A percentile compares a stretch with the other conserved stretches of the same genome.
Conservation (phyloP, 495 filamentous ascomycete genomes). For the Aspergillus campestris region DNA sequence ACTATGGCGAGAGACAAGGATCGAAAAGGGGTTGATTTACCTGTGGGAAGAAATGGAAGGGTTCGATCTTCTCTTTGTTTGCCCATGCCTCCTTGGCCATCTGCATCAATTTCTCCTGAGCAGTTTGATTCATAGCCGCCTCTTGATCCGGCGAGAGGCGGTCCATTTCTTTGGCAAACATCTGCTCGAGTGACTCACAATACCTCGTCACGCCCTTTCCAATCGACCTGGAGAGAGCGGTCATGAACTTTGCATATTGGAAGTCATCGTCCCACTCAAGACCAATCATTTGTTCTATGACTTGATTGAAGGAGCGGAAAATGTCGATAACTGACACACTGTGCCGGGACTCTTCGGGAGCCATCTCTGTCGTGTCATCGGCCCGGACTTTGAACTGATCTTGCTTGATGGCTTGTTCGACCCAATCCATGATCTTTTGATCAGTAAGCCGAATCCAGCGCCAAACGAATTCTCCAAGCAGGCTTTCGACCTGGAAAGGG, state of each 20-base stretch:
- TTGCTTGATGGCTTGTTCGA: slow-evolving; percentile 82
- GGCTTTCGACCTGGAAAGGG: slow-evolving; percentile 74
- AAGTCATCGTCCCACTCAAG: slow-evolving; percentile 90
- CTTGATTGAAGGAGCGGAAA: slow-evolving; percentile 87
- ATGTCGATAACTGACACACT: slow-evolving; percentile 91
- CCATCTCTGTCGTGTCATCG: slow-evolving; percentile 47
- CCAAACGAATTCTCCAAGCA: slow-evolving; percentile 90
- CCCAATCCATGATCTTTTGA: slow-evolving; percentile 68
- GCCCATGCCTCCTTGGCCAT: slow-evolving; percentile 94
- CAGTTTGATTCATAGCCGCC: slow-evolving; percentile 62
- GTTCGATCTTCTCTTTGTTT: slow-evolving; percentile 88
- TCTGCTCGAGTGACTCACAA: slow-evolving; percentile 82
- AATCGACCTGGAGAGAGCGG: slow-evolving; percentile 80
- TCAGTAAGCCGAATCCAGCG: slow-evolving; percentile 83
- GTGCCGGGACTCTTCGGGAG: slow-evolving; percentile 77
- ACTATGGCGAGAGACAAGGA: not conserved
- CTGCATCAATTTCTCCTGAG: slow-evolving; percentile 86
- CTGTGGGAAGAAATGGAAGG: slow-evolving; percentile 95
- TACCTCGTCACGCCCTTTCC: slow-evolving; percentile 77
- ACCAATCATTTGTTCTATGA: slow-evolving; percentile 72
- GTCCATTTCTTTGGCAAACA: slow-evolving; percentile 90
- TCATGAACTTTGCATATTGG: slow-evolving; percentile 96
- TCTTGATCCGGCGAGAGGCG: slow-evolving; percentile 80
- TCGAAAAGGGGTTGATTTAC: slow-evolving; percentile 33
- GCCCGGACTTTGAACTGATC: slow-evolving; percentile 69